Percentiles rank a stretch among this genome's conserved stretches.
Evolutionary conservation across 1,284 basidiomycete genomes (phyloP).

Genomic region (Hypsizygus ulmarius): DNA sequence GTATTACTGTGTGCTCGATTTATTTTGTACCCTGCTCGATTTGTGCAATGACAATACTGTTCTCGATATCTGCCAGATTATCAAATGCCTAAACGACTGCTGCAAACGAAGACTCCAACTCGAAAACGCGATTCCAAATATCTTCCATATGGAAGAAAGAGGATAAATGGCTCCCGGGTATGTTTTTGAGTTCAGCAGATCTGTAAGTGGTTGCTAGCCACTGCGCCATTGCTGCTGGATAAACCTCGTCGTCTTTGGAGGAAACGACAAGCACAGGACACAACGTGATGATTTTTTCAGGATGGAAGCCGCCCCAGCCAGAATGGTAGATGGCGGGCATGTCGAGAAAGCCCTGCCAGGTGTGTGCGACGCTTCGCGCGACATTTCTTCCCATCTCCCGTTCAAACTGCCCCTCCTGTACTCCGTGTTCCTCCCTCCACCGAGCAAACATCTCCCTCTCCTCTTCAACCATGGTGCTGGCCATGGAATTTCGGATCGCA

Average conservation of each 20-base stretch:
- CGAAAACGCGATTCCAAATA: conserved; percentile 44
- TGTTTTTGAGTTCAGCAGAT: conserved; percentile 30
- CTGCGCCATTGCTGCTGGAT: conserved; percentile 39
- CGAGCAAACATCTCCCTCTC: conserved; percentile 39
- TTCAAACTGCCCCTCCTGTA: conserved; percentile 42
- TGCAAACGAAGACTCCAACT: conserved; percentile 12
- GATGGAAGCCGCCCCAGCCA: conserved; percentile 51
- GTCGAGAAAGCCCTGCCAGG: conserved; percentile 55
- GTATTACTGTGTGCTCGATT: conserved; percentile 11
- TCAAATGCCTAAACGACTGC: neutral
- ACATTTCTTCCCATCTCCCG: conserved; percentile 40
- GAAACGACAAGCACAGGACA: conserved; percentile 46
- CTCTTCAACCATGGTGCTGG: conserved; percentile 39
- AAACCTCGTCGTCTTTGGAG: conserved; percentile 35
- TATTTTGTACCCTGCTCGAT: conserved; percentile 11
- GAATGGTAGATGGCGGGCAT: conserved; percentile 43
- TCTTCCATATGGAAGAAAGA: conserved; percentile 41
- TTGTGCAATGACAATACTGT: conserved; percentile 7
- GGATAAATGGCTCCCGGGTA: conserved; percentile 49
- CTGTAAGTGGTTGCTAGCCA: conserved; percentile 46
- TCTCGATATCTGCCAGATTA: neutral
- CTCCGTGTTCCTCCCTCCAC: conserved; percentile 41
- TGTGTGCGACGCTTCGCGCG: conserved; percentile 43
- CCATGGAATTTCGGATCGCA: conserved; percentile 36
- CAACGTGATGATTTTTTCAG: conserved; percentile 39